These are phyloP conservation scores for Nitzschia inconspicua DNA, from an alignment of 108 stramenopile species.

Conservation along the genomic window DNA sequence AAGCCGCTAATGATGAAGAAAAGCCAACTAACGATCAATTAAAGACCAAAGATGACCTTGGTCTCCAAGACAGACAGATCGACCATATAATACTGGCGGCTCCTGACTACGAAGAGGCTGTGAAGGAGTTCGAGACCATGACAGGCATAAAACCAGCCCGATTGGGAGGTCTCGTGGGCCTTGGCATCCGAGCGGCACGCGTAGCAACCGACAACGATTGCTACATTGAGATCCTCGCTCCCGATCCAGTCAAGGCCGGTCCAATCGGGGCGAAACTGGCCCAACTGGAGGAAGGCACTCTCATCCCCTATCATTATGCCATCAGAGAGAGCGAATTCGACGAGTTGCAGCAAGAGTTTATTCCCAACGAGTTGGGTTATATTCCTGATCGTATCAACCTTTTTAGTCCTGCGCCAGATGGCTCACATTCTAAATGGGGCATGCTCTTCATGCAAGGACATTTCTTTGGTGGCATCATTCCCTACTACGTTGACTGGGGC, in stretches of 20 bases:
- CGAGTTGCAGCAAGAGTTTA: conserved; percentile 10
- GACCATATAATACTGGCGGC: conserved; percentile 24
- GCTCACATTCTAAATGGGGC: conserved; percentile 19
- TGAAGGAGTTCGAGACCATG: conserved; percentile 24
- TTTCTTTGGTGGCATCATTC: conserved; percentile 10
- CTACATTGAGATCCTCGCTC: conserved; percentile 21
- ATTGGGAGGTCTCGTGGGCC: conserved; percentile 4
- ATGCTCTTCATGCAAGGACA: conserved; percentile 29
- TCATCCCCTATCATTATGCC: conserved; percentile 16
- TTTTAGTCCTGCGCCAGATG: conserved; percentile 6
- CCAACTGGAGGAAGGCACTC: conserved; percentile 3
- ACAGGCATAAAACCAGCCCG: conserved; percentile 15
- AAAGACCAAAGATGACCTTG: conserved; percentile 12
- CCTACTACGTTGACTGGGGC: conserved; percentile 18
- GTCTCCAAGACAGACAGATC: conserved; percentile 12
- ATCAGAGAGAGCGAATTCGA: conserved; percentile 8
- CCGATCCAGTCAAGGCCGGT: conserved; percentile 14
- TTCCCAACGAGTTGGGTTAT: conserved; percentile 18
- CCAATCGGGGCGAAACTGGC: conserved; percentile 8
- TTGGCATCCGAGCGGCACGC: conserved; percentile 13
- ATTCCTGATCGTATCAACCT: conserved; percentile 14
- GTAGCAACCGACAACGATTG: conserved; percentile 11
- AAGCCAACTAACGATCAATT: not conserved
- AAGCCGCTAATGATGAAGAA: not conserved
- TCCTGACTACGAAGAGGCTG: conserved; percentile 13